Percentiles rank a stretch among this genome's conserved stretches.
These are phyloP conservation scores for Ensete glaucum DNA, from an alignment of 176 grass and related monocot genomes.

Conservation along the genomic window DNA sequence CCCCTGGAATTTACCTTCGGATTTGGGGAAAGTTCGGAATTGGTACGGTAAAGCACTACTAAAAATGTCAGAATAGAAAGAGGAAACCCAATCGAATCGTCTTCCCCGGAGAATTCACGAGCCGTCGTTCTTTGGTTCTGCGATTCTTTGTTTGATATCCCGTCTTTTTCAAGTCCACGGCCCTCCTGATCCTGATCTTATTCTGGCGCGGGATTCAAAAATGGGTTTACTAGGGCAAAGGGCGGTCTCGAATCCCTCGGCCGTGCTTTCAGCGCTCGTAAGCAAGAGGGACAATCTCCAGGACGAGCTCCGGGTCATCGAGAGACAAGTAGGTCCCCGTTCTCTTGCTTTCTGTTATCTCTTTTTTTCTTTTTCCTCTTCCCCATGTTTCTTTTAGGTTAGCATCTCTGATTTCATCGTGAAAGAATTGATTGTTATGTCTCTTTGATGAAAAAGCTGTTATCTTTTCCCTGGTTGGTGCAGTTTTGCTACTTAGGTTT, in stretches of 20 bases:
- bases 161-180: too few species aligned
- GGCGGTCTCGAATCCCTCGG: constrained; percentile 42
- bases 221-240: constrained; percentile 17
- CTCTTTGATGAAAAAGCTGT: too few species aligned
- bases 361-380: background rate
- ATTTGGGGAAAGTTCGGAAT: background rate
- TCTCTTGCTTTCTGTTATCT: background rate
- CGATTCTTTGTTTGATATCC: background rate
- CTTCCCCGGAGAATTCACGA: background rate
- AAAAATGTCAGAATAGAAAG: too few species aligned
- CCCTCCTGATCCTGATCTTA: too few species aligned
- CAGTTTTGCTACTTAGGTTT: too few species aligned
- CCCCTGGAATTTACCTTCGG: too few species aligned
- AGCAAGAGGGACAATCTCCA: constrained; percentile 71
- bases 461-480: too few species aligned
- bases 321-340: constrained; percentile 46
- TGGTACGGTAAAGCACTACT: background rate
- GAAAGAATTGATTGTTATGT: too few species aligned
- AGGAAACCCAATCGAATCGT: background rate
- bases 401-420: too few species aligned
- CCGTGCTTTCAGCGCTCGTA: constrained; percentile 60
- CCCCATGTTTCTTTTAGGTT: too few species aligned
- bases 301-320: constrained; percentile 72
- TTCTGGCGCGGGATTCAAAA: too few species aligned
- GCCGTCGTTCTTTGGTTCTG: background rate